Evolutionary conservation across 1,284 basidiomycete species (phyloP), one percentile per base, ranked within the genome.

Genomic region (Pseudozyma thailandica): DNA sequence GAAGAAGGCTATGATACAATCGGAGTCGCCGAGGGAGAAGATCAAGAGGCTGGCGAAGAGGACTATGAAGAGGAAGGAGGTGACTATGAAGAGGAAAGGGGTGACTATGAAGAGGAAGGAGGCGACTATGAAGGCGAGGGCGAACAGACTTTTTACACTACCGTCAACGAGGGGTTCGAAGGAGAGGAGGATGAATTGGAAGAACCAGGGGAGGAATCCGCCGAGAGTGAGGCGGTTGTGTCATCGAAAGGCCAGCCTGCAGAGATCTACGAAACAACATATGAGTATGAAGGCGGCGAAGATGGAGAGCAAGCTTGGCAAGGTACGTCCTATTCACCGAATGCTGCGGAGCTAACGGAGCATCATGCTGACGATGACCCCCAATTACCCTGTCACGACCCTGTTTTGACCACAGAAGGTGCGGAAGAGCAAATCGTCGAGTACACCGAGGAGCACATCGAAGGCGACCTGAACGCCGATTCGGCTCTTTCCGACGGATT

Each of bases 371-470:
- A 59, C 44, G 12, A 21, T 16, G 33, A 12, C 33, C 33, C 6
- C 33, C 33, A 16, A 35, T 16, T n/a, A n/a, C 5, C 6, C 8
- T 5, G 5, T 16, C 33, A 12, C 6, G 13, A n/a, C 33, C 33
- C 13, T 16, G 15, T 8, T 15, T 31, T 7, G 30, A 8, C 30
- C 6, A 21, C 58, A 59, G 53, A 52, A 16, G 57, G 47, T 25
- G 50, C 44, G n/a, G 69, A 68, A 37, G 74, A 74, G 42, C 66
- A 72, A 39, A 58, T 74, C 39, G 42, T 69, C n/a, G 74, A 74
- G 27, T 72, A 76, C 35, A 56, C 33, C 12, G 69, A 72, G 38
- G 69, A 64, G 41, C 52, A 43, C 28, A 35, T 12, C 7, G 60
- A 52, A 23, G 39, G 37, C 21, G 41, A 23, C 44, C 8, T 51